A percentile compares a stretch with the other conserved stretches of the same genome.
phyloP scores from a whole-genome alignment of 75 land plant genomes.

The Cupressus sempervirens region DNA sequence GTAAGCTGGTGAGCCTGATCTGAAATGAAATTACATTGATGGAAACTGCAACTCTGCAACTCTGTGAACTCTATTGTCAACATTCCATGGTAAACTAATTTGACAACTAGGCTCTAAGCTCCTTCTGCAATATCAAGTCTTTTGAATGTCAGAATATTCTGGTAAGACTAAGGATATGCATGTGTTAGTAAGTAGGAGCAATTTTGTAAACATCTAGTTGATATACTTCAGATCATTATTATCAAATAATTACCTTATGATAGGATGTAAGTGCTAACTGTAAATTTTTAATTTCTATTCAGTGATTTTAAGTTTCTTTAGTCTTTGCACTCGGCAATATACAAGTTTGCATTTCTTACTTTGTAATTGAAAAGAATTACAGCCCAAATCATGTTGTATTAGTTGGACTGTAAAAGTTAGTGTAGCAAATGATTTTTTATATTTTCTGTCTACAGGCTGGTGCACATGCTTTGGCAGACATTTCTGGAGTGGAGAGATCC shows the following conservation, averaged over 20 bases:
- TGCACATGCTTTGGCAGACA: constrained; percentile 73
- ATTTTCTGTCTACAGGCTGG: constrained; percentile 44
- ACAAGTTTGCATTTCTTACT: not conserved
- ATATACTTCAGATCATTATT: not conserved
- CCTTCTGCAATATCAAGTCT: not conserved
- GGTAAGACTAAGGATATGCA: not conserved
- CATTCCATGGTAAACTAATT: too few species aligned
- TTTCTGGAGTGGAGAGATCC: constrained; percentile 47
- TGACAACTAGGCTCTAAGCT: too few species aligned
- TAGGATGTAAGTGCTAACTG: not conserved
- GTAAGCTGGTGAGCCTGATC: too few species aligned
- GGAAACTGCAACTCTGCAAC: too few species aligned
- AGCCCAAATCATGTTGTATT: not conserved
- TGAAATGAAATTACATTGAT: too few species aligned
- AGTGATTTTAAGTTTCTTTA: not conserved
- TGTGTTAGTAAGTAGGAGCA: not conserved
- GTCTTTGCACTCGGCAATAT: not conserved
- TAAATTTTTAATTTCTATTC: not conserved
- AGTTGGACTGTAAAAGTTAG: not conserved
- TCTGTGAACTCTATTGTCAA: too few species aligned
- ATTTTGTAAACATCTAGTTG: not conserved
- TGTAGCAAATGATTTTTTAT: not conserved
- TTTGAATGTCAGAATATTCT: not conserved
- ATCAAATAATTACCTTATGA: not conserved
- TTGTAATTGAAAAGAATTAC: not conserved